Percentiles rank a stretch among this genome's conserved stretches.
phyloP scores from a whole-genome alignment of 1,284 basidiomycete genomes.

The Singerocomus rubriflavus region DNA sequence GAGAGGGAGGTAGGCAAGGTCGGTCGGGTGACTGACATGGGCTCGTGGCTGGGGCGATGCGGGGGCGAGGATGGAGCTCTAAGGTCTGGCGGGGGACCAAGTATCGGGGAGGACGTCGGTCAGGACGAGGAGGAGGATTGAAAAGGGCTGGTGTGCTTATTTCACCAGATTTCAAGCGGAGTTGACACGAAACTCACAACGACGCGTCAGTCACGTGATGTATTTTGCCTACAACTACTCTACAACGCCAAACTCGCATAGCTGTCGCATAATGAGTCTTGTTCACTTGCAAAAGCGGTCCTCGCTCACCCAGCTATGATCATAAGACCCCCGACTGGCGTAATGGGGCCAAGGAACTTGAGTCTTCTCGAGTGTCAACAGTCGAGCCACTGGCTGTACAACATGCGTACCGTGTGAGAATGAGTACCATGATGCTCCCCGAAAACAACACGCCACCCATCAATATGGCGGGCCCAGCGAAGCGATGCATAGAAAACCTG shows the following conservation, averaged over 20 bases:
- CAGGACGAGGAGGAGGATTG: conserved; percentile 18
- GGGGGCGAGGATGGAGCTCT: neutral
- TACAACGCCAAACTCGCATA: conserved; percentile 54
- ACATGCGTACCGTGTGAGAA: conserved; percentile 47
- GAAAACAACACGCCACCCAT: conserved; percentile 67
- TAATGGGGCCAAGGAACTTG: conserved; percentile 68
- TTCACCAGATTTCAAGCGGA: conserved; percentile 38
- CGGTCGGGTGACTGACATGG: conserved; percentile 33
- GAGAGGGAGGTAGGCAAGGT: conserved; percentile 25
- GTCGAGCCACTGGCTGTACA: neutral
- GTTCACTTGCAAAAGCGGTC: neutral
- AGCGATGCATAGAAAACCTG: conserved; percentile 57
- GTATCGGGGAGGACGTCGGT: neutral
- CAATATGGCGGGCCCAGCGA: conserved; percentile 70
- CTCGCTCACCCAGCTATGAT: conserved; percentile 76
- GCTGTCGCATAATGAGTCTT: conserved; percentile 32
- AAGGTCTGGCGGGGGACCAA: too few species aligned
- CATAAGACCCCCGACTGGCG: conserved; percentile 68
- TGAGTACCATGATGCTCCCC: conserved; percentile 64
- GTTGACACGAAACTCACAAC: conserved; percentile 33
- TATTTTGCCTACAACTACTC: conserved; percentile 12
- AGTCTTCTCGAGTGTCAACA: conserved; percentile 39
- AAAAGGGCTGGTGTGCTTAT: conserved; percentile 24
- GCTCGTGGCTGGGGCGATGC: neutral
- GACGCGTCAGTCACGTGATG: conserved; percentile 34